Percentiles rank a stretch among this genome's conserved stretches.
These are phyloP conservation scores for Hermanozyma aechmeae DNA, from an alignment of 805 yeast species.

Conservation along the genomic window DNA sequence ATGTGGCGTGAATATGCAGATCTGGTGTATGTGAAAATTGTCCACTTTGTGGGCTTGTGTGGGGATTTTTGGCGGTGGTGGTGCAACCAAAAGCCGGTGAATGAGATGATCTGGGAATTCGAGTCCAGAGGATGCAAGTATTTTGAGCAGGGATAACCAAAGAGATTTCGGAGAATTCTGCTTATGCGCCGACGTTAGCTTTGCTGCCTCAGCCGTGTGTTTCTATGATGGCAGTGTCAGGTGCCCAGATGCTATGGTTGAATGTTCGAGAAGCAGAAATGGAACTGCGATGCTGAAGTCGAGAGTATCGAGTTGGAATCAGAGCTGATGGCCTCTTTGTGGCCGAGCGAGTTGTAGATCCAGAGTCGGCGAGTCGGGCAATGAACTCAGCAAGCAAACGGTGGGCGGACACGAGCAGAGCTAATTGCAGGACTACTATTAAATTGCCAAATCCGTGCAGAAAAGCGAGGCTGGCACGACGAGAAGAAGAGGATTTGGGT, in stretches of 20 bases:
- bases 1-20: no score
- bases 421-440: neutral
- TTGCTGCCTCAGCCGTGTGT: neutral
- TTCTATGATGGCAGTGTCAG: neutral
- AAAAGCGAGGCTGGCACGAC: neutral
- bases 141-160: neutral
- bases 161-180: neutral
- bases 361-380: neutral
- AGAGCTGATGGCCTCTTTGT: neutral
- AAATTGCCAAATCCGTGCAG: neutral
- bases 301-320: neutral
- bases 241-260: no score
- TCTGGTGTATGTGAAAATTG: no score
- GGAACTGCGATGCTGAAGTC: no score
- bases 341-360: neutral
- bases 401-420: neutral
- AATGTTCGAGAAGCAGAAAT: no score
- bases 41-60: neutral
- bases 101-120: neutral
- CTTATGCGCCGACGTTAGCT: neutral
- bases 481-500: neutral
- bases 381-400: neutral
- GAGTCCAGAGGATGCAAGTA: neutral
- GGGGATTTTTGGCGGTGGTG: neutral
- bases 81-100: neutral